Percentiles rank a stretch among this genome's conserved stretches.
Conservation (phyloP, 2,329 filamentous ascomycete genomes). For the Catunica adiposa region DNA sequence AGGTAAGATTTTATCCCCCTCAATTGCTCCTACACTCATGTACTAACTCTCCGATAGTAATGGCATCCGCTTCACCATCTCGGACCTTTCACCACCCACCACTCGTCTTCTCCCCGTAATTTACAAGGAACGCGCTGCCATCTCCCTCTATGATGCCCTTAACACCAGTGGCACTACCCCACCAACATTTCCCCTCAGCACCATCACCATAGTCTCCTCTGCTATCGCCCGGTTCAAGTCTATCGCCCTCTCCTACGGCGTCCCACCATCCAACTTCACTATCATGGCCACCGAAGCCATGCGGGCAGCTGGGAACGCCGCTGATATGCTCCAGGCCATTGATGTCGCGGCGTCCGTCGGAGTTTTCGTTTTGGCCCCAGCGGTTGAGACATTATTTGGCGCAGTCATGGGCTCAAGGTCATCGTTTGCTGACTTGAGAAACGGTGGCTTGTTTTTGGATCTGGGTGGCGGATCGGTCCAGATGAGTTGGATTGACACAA, state of each 20-base stretch:
- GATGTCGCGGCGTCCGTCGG: constrained; percentile 34
- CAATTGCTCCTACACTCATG: not conserved
- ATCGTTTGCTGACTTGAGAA: constrained; percentile 42
- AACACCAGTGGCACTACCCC: constrained; percentile 29
- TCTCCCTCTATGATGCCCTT: constrained; percentile 75
- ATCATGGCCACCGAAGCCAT: constrained; percentile 84
- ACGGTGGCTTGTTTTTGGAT: constrained; percentile 57
- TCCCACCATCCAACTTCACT: constrained; percentile 47
- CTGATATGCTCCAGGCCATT: constrained; percentile 50
- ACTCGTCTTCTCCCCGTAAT: constrained; percentile 60
- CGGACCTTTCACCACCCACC: constrained; percentile 54
- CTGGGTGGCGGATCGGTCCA: constrained; percentile 58
- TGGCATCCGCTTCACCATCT: constrained; percentile 84
- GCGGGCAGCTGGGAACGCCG: constrained; percentile 59
- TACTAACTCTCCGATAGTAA: constrained; percentile 38
- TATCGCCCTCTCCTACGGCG: constrained; percentile 53
- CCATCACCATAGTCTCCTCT: constrained; percentile 48
- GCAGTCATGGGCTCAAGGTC: constrained; percentile 65
- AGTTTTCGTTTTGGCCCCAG: constrained; percentile 58
- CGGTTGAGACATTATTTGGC: constrained; percentile 68
- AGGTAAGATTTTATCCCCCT: constrained; percentile 25
- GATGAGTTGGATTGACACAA: constrained; percentile 46
- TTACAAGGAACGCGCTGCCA: constrained; percentile 60
- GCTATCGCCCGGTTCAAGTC: constrained; percentile 54
- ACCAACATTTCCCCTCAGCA: constrained; percentile 32